phyloP scores from a whole-genome alignment of 352 stramenopile genomes.

The Phytophthora sansomeana region DNA sequence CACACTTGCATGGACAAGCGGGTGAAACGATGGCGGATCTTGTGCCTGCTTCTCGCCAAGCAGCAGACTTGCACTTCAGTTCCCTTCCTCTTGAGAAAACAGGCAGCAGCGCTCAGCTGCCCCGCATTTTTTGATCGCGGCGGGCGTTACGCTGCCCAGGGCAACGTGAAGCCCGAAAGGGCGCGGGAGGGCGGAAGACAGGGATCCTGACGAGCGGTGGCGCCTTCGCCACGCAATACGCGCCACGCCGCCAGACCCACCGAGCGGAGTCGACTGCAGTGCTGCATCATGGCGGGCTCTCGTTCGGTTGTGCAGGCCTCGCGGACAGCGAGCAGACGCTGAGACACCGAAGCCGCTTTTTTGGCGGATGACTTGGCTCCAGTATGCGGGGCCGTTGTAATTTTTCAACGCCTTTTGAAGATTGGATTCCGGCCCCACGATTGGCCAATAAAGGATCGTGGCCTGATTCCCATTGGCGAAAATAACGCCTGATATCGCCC shows the following conservation, averaged over 20 bases:
- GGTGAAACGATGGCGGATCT: neutral
- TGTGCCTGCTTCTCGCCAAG: constrained; percentile 8
- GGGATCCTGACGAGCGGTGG: constrained; percentile 5
- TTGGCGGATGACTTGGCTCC: constrained; percentile 13
- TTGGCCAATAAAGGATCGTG: constrained; percentile 17
- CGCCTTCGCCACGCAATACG: neutral
- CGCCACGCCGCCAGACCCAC: neutral
- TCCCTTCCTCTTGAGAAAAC: too few relatives aligned
- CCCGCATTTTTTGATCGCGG: constrained; percentile 9
- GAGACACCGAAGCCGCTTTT: constrained; percentile 23
- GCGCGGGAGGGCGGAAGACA: constrained; percentile 20
- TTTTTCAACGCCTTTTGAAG: constrained; percentile 40
- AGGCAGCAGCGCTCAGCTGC: constrained; percentile 13
- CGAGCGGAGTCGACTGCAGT: too few relatives aligned
- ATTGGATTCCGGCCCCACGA: constrained; percentile 21
- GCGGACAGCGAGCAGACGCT: constrained; percentile 6
- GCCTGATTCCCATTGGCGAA: constrained; percentile 28
- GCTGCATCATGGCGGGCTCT: neutral
- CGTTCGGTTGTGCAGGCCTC: constrained; percentile 7
- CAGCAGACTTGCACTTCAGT: neutral
- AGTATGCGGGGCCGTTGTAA: constrained; percentile 14
- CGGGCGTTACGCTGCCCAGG: constrained; percentile 15
- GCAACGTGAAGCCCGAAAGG: constrained; percentile 33
- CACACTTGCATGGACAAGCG: constrained; percentile 23
- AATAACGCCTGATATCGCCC: constrained; percentile 39